Percentiles rank a stretch among this genome's conserved stretches.
phyloP scores from a whole-genome alignment of 345 rosid species.

The Toxicodendron radicans region DNA sequence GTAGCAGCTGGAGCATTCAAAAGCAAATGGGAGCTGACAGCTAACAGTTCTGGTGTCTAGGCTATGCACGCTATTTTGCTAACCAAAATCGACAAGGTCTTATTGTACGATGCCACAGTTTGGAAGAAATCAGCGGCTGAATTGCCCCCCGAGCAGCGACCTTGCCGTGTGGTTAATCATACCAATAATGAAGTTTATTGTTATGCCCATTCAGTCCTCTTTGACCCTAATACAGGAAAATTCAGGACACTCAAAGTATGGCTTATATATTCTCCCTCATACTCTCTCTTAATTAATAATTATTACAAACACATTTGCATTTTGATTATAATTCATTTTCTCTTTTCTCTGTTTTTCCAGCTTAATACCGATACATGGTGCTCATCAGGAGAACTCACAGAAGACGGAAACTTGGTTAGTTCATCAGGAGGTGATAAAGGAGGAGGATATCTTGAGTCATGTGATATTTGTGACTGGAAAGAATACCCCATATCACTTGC shows the following conservation, averaged over 20 bases:
- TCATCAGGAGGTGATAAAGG: conserved; percentile 69
- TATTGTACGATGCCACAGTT: too few species aligned
- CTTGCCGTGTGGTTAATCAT: conserved; percentile 24
- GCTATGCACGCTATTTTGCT: too few species aligned
- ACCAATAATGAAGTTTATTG: conserved; percentile 21
- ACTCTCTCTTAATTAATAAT: background rate
- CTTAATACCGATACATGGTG: conserved; percentile 88
- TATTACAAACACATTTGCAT: too few species aligned
- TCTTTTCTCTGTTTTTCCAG: conserved; percentile 23
- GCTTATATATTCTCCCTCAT: background rate
- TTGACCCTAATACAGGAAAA: conserved; percentile 43
- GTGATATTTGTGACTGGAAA: conserved; percentile 51
- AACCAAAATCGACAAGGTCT: too few species aligned
- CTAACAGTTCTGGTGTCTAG: conserved; percentile 42
- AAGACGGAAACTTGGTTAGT: conserved; percentile 66
- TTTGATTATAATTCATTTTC: background rate
- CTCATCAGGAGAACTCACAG: conserved; percentile 79
- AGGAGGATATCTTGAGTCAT: conserved; percentile 53
- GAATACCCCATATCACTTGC: conserved; percentile 66
- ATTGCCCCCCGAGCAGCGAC: conserved; percentile 22
- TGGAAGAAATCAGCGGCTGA: too few species aligned
- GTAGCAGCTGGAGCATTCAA: conserved; percentile 12
- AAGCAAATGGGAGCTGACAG: conserved; percentile 63
- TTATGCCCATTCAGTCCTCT: conserved; percentile 52
- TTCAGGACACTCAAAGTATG: conserved; percentile 48